Conservation (phyloP, 139 green algal genomes). For the Tetradesmus lagerheimii region DNA sequence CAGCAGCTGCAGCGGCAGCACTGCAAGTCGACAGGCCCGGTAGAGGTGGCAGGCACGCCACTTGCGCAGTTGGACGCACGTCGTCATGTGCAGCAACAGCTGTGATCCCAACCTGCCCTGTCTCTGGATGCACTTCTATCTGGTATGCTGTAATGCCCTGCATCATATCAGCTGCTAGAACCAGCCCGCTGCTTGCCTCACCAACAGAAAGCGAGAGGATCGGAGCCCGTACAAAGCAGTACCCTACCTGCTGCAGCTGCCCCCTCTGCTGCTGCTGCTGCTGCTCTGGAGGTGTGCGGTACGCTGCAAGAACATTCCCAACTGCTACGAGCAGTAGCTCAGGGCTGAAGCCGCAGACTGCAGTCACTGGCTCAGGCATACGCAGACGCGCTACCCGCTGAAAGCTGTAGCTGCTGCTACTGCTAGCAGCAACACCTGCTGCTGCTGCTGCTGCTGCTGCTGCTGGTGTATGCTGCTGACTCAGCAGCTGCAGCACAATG, state of each 20-base stretch:
- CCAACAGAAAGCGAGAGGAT: slow-evolving; percentile 8
- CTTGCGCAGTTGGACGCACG: neutral
- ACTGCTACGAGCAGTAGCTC: slow-evolving; percentile 30
- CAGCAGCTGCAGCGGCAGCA: neutral
- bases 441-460: slow-evolving; percentile 26
- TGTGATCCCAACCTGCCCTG: neutral
- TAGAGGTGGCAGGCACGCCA: slow-evolving; percentile 11
- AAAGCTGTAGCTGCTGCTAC: neutral
- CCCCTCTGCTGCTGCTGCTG: neutral
- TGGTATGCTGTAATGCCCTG: neutral
- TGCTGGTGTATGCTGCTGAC: neutral
- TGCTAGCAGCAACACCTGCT: neutral
- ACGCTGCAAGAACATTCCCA: slow-evolving; percentile 4
- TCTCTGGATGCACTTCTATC: neutral
- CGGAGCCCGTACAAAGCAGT: slow-evolving; percentile 23
- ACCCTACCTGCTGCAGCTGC: slow-evolving; percentile 12
- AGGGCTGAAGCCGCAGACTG: neutral
- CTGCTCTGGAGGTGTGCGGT: neutral
- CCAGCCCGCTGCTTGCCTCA: neutral
- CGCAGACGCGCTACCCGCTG: slow-evolving; percentile 29
- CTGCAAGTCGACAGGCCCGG: neutral
- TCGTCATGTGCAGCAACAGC: slow-evolving; percentile 4
- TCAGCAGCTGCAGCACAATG: slow-evolving; percentile 6
- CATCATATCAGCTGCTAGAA: slow-evolving; percentile 21
- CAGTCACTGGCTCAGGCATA: slow-evolving; percentile 30